These are phyloP conservation scores for Pichia scutulata DNA, from an alignment of 805 yeast species.

Conservation along the genomic window DNA sequence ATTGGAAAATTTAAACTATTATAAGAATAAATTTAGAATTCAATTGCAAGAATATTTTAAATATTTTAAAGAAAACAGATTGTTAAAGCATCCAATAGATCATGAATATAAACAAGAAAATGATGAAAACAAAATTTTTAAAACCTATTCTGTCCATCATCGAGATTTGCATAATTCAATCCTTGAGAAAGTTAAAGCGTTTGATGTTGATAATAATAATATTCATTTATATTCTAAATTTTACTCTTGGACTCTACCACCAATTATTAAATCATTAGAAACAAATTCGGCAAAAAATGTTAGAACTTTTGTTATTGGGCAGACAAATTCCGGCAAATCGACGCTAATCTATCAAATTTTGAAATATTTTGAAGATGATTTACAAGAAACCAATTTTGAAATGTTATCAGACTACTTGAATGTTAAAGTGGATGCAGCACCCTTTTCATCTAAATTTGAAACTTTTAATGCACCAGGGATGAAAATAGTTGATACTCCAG, in stretches of 20 bases:
- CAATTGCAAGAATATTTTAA: not conserved
- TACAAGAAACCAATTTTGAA: not conserved
- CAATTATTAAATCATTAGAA: conserved; percentile 4
- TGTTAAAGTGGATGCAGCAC: conserved; percentile 4
- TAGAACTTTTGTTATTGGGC: conserved; percentile 23
- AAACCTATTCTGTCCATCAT: not conserved
- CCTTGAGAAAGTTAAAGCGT: not conserved
- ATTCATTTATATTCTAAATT: conserved; percentile 5
- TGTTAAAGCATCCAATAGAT: not conserved
- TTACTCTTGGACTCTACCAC: conserved; percentile 2
- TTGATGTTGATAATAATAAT: not conserved
- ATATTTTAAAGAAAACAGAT: not conserved
- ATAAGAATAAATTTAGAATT: not conserved
- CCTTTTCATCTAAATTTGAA: conserved; percentile 8
- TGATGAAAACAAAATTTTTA: not conserved
- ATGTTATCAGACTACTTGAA: not conserved
- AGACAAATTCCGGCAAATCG: conserved; percentile 25
- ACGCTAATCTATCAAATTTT: conserved; percentile 12
- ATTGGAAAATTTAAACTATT: not conserved
- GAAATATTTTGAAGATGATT: not conserved
- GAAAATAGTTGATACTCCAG: conserved; percentile 25
- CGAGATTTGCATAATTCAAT: not conserved
- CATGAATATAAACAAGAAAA: not conserved
- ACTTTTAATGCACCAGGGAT: conserved; percentile 13
- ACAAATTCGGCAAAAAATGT: not conserved